Evolutionary conservation across 2,329 filamentous ascomycete species (phyloP), one percentile per base, ranked within the genome.

Genomic region (Epichloe sylvatica): DNA sequence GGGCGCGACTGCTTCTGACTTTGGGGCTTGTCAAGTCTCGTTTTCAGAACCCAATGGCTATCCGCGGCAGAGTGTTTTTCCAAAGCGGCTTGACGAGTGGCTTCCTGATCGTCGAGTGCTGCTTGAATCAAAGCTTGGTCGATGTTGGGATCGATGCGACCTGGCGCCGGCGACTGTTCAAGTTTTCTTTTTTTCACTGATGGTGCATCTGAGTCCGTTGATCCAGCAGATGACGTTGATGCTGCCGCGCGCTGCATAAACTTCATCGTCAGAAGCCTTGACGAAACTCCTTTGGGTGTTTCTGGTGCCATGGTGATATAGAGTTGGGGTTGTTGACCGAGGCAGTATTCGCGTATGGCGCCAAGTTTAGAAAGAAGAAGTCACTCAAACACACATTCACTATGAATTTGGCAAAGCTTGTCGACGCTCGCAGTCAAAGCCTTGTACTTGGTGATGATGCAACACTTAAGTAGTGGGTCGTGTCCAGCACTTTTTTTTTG

Each of bases 211-310:
- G 68, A 67, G 58, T 71, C 61, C 54, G 76, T 64, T 52, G 70
- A 70, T 17, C 70, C 63, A 46, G 66, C 61, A 52, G 60, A 67
- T 35, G 70, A 70, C 46, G 70, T 70, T 23, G 82, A 77, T 46
- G 83, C 80, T 46, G 81, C 84, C 54, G 86, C 85, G 60, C 90
- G 80, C 72, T 94, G 90, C 90, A 96, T 96, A 64, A 96, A 96
- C 72, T 94, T 94, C 89, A 95, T 96, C 37, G 86, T 90, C 62
- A 94, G 75, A 45, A 96, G 81, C 57, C 89, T 82, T 52, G 84
- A 90, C 54, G 90, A 95, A 81, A 94, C 89, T 43, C 74, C 75
- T 66, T 77, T 77, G 44, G 78, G 72, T 52, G 72, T 80, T 61
- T 73, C 68, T 53, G 74, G 67, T 57, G 74, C 66, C 65, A 75